A percentile compares a stretch with the other conserved stretches of the same genome.
Conservation (phyloP, 768 basidiomycete genomes). For the Leccinum subtestaceum region DNA sequence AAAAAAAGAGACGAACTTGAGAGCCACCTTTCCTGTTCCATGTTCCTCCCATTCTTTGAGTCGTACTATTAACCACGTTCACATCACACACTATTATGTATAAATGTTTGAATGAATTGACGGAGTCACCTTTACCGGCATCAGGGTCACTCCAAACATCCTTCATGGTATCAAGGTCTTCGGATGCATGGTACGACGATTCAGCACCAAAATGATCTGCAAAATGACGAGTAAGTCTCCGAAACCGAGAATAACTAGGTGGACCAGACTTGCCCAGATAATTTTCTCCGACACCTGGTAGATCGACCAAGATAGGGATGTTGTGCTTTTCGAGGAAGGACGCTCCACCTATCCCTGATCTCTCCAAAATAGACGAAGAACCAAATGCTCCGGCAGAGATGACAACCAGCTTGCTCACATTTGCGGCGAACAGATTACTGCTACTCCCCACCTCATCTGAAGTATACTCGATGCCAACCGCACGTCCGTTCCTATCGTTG, state of each 20-base stretch:
- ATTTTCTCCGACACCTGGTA: not conserved
- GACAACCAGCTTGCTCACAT: slow-evolving; percentile 40
- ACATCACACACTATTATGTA: not conserved
- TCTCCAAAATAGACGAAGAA: slow-evolving; percentile 52
- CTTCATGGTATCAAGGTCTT: not conserved
- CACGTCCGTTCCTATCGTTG: slow-evolving; percentile 29
- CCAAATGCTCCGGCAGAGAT: slow-evolving; percentile 53
- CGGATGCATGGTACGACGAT: not conserved
- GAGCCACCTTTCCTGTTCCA: slow-evolving; percentile 49
- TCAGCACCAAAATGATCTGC: not conserved
- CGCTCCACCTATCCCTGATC: slow-evolving; percentile 64
- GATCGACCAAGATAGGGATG: slow-evolving; percentile 35
- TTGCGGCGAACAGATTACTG: slow-evolving; percentile 15
- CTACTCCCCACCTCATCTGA: slow-evolving; percentile 5
- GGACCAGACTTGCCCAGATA: slow-evolving; percentile 39
- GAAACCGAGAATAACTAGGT: not conserved
- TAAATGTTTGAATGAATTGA: not conserved
- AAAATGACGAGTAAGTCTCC: not conserved
- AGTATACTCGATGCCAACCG: slow-evolving; percentile 36
- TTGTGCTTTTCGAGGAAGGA: slow-evolving; percentile 45
- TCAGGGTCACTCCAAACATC: not conserved
- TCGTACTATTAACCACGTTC: slow-evolving; percentile 20
- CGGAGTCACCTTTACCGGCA: not conserved
- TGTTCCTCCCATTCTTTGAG: slow-evolving; percentile 33
- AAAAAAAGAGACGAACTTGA: slow-evolving; percentile 41